These are phyloP conservation scores for Erysimum cheiranthoides DNA, from an alignment of 345 rosid genomes.

Conservation along the genomic window DNA sequence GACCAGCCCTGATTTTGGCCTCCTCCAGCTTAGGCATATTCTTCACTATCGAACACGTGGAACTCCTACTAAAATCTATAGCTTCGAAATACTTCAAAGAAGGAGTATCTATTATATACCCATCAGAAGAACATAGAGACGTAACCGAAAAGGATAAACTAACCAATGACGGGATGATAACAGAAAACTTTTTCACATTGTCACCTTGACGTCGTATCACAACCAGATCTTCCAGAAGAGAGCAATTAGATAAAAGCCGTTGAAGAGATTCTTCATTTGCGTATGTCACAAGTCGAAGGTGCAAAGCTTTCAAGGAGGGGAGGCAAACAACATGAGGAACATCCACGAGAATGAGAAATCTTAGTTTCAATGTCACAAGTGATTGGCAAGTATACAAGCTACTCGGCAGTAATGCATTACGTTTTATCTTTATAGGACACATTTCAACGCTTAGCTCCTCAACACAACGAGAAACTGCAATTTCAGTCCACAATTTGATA, in stretches of 20 bases:
- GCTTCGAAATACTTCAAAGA: constrained; percentile 7
- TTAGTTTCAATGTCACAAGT: constrained; percentile 11
- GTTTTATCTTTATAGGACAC: not conserved
- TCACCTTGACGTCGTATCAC: not conserved
- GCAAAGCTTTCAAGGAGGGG: constrained; percentile 1
- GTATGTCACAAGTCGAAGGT: not conserved
- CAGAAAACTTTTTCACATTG: not conserved
- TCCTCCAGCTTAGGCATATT: constrained; percentile 21
- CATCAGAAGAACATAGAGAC: not conserved
- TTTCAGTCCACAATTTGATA: not conserved
- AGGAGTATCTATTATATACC: not conserved
- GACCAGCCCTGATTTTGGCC: not conserved
- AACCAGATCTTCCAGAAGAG: not conserved
- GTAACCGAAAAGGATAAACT: not conserved
- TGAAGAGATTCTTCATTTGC: not conserved
- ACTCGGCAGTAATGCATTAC: not conserved
- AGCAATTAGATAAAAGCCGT: not conserved
- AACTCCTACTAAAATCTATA: fast-evolving
- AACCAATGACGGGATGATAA: not conserved
- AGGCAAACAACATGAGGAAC: not conserved
- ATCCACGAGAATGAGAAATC: not conserved
- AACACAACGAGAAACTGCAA: not conserved
- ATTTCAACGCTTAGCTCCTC: not conserved
- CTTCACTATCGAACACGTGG: not conserved
- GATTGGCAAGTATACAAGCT: constrained; percentile 11